These are phyloP conservation scores for Cercophora scortea DNA, from an alignment of 495 filamentous ascomycete genomes.

Conservation along the genomic window DNA sequence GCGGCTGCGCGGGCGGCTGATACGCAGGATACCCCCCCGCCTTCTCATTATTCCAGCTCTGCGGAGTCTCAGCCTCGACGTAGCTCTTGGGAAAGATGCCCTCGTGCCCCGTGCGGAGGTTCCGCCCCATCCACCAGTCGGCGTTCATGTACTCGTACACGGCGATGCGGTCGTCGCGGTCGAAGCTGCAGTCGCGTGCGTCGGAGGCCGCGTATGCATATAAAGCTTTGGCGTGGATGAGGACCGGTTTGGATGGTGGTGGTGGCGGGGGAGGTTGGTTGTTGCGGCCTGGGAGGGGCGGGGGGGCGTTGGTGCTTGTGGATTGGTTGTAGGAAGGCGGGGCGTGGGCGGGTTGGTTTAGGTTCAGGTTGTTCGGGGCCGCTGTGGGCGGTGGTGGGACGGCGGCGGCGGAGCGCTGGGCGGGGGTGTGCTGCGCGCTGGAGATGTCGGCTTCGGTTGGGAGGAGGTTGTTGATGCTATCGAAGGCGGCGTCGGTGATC, in stretches of 20 bases:
- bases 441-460: slow-evolving; percentile 56
- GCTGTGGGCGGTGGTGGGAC: slow-evolving; percentile 24
- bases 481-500: slow-evolving; percentile 62
- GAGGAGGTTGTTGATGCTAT: slow-evolving; percentile 63
- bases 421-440: slow-evolving; percentile 30
- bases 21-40: slow-evolving; percentile 9
- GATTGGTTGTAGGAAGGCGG: slow-evolving; percentile 42
- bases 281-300: slow-evolving; percentile 46
- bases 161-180: slow-evolving; percentile 65
- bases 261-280: slow-evolving; percentile 30
- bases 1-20: slow-evolving; percentile 20
- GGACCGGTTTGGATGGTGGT: slow-evolving; percentile 46
- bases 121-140: slow-evolving; percentile 93
- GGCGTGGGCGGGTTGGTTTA: slow-evolving; percentile 3
- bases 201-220: slow-evolving; percentile 77
- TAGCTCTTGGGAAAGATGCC: slow-evolving; percentile 90
- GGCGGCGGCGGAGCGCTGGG: slow-evolving; percentile 17
- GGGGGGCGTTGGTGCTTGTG: slow-evolving; percentile 34
- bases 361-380: slow-evolving; percentile 32
- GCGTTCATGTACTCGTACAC: slow-evolving; percentile 88
- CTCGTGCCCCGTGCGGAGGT: slow-evolving; percentile 68
- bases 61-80: slow-evolving; percentile 41
- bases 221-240: slow-evolving; percentile 69
- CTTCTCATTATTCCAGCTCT: slow-evolving; percentile 1
- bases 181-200: slow-evolving; percentile 67